Evolutionary conservation across 1,139 yeast species (phyloP).

Genomic region (Sugiyamaella pinicola): DNA sequence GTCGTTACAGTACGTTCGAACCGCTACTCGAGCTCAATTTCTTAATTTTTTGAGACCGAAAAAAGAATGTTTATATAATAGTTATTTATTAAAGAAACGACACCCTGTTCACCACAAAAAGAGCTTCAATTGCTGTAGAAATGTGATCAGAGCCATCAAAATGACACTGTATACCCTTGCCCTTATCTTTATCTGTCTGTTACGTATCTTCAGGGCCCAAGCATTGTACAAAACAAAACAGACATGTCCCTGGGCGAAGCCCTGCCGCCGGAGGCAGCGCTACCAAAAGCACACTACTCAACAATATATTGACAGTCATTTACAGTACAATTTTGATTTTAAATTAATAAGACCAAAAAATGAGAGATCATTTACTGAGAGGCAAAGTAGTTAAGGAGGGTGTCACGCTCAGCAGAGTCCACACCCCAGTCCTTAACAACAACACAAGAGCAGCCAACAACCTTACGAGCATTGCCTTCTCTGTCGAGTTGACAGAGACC

Average conservation of each 20-base stretch:
- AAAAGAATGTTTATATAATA: too few species aligned
- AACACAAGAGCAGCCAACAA: slow-evolving; percentile 99
- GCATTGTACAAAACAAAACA: too few species aligned
- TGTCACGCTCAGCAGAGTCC: slow-evolving; percentile 97
- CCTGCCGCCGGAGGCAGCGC: slow-evolving; percentile 1
- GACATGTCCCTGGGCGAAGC: not conserved
- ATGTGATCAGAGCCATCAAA: too few species aligned
- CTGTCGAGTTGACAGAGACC: slow-evolving; percentile 99
- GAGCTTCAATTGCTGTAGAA: too few species aligned
- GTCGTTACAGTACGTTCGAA: too few species aligned
- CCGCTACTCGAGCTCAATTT: too few species aligned
- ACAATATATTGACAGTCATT: slow-evolving; percentile 10
- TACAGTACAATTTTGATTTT: not conserved
- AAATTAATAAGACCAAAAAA: slow-evolving; percentile 9
- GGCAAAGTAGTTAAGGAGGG: slow-evolving; percentile 95
- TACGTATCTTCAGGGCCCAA: too few species aligned
- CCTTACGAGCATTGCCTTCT: slow-evolving; percentile 99
- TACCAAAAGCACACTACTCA: slow-evolving; percentile 1
- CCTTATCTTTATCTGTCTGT: too few species aligned
- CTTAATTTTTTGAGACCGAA: too few species aligned
- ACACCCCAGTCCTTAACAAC: slow-evolving; percentile 99
- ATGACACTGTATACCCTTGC: too few species aligned
- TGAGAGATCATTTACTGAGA: slow-evolving; percentile 57
- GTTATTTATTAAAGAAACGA: too few species aligned
- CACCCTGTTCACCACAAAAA: too few species aligned